Conservation (phyloP, 164 flowering plant genomes). For the Tetracentron sinense region DNA sequence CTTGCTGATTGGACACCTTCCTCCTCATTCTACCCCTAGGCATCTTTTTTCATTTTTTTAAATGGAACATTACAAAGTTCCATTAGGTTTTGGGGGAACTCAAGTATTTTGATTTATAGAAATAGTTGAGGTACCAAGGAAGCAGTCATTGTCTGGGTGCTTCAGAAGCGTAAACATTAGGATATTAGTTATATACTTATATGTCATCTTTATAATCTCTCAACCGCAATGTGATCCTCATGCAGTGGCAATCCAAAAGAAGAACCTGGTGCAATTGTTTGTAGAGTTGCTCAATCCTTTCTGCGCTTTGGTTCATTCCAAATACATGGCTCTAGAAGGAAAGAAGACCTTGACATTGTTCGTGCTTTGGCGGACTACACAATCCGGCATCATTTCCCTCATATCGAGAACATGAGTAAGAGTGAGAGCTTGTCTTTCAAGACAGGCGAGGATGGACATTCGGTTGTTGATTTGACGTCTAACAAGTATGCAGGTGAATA, state of each 20-base stretch:
- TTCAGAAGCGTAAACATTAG: neutral
- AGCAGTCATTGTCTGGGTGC: neutral
- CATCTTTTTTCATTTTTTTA: too few relatives aligned
- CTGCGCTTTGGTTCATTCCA: constrained; percentile 98
- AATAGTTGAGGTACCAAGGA: neutral
- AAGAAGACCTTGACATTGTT: constrained; percentile 78
- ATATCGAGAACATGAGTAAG: constrained; percentile 68
- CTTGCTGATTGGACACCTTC: too few relatives aligned
- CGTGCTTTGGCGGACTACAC: constrained; percentile 82
- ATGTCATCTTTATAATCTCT: neutral
- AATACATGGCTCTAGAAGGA: constrained; percentile 88
- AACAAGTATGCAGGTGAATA: constrained; percentile 95
- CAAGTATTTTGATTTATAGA: neutral
- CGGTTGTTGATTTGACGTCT: constrained; percentile 88
- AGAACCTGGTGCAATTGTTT: constrained; percentile 98
- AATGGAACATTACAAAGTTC: neutral
- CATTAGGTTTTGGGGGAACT: too few relatives aligned
- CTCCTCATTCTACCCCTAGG: too few relatives aligned
- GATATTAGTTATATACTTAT: neutral
- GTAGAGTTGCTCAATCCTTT: constrained; percentile 95
- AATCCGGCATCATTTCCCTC: constrained; percentile 84
- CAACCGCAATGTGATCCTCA: neutral
- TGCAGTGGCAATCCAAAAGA: constrained; percentile 99
- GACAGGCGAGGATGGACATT: constrained; percentile 58
- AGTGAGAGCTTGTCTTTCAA: constrained; percentile 78